These are phyloP conservation scores for Flaveria floridana DNA, from an alignment of 140 eudicot genomes.

Conservation along the genomic window DNA sequence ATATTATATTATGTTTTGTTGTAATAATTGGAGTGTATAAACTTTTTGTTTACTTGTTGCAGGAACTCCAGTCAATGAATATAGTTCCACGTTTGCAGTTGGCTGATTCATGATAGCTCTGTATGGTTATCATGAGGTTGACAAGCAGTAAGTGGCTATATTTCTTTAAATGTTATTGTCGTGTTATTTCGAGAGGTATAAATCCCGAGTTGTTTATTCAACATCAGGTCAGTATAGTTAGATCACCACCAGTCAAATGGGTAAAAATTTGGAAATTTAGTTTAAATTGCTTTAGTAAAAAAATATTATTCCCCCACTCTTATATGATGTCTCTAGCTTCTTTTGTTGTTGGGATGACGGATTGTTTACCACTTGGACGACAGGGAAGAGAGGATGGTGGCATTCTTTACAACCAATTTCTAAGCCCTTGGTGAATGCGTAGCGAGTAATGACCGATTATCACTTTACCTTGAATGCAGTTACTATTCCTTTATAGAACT, in stretches of 20 bases:
- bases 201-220: not conserved
- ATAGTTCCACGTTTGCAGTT: slow-evolving; percentile 78
- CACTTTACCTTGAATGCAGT: too few relatives aligned
- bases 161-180: not conserved
- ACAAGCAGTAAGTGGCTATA: not conserved
- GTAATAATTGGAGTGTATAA: not conserved
- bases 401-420: too few relatives aligned
- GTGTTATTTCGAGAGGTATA: not conserved
- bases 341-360: too few relatives aligned
- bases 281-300: not conserved
- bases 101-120: slow-evolving; percentile 56
- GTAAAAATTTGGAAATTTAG: not conserved
- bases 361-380: too few relatives aligned
- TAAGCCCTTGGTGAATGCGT: too few relatives aligned
- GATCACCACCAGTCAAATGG: not conserved
- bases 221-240: not conserved
- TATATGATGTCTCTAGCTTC: too few relatives aligned
- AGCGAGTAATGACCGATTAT: too few relatives aligned
- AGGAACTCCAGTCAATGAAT: slow-evolving; percentile 95
- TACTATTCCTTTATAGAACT: too few relatives aligned
- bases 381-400: too few relatives aligned
- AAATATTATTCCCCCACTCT: too few relatives aligned
- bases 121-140: not conserved
- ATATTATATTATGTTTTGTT: not conserved
- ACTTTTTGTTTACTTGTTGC: slow-evolving; percentile 15